Base-by-base conservation (phyloP, 2,329 filamentous ascomycete species). In the Didymella exigua region DNA sequence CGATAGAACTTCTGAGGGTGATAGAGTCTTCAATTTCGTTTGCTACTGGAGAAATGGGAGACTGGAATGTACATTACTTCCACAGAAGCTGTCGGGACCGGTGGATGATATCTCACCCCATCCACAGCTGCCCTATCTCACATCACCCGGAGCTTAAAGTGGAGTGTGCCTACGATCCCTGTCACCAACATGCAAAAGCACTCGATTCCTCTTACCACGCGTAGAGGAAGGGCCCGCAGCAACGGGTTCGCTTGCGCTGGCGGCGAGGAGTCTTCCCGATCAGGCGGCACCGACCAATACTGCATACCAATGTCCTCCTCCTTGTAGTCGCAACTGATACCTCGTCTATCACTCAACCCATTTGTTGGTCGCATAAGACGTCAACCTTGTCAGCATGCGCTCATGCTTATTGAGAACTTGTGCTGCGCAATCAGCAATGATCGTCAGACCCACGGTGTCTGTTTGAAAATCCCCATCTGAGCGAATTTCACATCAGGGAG, bases 191-290 rank as follows among this genome's bases (percentile, higher is more conserved):
- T 49, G 50, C 49, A 42, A 47, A 30, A 47, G 37, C 42, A 45
- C 18, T 36, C 24, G 19, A 43, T 29, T 27, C 23, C 31, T 40
- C 24, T 37, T 49, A 29, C 46, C n/a, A 36, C 27, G 37, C 23
- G 16, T 18, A 54, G 19, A 41, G 29, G n/a, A 47, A 55, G 46
- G 41, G 41, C 27, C 46, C 36, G 52, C 52, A 29, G 23, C 36
- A 55, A 55, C 47, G 52, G 52, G 41, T 34, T 50, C 46, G 52
- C 52, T 46, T 41, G 52, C 41, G 42, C 24, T 29, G 47, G 52
- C 52, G 29, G 49, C 40, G 38, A 49, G 34, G 18, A 27, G 23
- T 30, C 21, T 42, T 42, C 40, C 52, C 24, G 19, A 42, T 41
- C 36, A 34, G 47, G 46, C 46, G 47, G 46, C 46, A 27, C 14